phyloP scores from a whole-genome alignment of 2,329 filamentous ascomycete genomes.

The Trichophyton simii region DNA sequence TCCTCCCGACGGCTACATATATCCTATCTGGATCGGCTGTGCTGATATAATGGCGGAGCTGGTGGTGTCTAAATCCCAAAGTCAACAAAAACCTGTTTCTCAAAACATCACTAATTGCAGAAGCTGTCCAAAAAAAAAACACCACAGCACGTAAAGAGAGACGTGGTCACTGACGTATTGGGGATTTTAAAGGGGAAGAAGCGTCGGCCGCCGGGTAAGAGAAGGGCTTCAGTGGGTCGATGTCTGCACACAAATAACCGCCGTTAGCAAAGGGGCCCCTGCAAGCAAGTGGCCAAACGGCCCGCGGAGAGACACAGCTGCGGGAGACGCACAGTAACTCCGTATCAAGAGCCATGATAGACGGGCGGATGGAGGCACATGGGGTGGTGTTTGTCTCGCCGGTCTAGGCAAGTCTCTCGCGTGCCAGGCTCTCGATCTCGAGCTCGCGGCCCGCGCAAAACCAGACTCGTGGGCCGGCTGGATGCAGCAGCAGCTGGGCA shows the following conservation, averaged over 20 bases:
- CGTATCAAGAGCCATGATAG: constrained; percentile 33
- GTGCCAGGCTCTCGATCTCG: not conserved
- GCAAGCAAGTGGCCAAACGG: not conserved
- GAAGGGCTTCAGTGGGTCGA: constrained; percentile 53
- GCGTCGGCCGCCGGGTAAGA: constrained; percentile 48
- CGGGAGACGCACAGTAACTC: constrained; percentile 23
- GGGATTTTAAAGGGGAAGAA: constrained; percentile 57
- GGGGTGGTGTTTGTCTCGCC: not conserved
- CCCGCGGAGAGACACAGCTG: constrained; percentile 8
- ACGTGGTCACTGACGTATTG: constrained; percentile 44
- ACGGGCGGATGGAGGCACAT: not conserved
- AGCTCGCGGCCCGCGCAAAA: not conserved
- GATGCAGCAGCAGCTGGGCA: not conserved
- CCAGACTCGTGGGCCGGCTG: not conserved
- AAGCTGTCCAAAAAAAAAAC: not conserved
- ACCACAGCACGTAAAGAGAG: constrained; percentile 10
- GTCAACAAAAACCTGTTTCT: not conserved
- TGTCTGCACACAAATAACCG: constrained; percentile 36
- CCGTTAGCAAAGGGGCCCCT: constrained; percentile 1
- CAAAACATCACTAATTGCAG: not conserved
- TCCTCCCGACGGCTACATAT: constrained; percentile 69
- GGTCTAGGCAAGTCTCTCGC: not conserved
- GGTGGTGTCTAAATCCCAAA: constrained; percentile 24
- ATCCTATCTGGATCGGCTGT: constrained; percentile 62
- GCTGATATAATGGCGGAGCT: constrained; percentile 76